Evolutionary conservation across 2,329 filamentous ascomycete species (phyloP).

Genomic region (Colletotrichum sidae): DNA sequence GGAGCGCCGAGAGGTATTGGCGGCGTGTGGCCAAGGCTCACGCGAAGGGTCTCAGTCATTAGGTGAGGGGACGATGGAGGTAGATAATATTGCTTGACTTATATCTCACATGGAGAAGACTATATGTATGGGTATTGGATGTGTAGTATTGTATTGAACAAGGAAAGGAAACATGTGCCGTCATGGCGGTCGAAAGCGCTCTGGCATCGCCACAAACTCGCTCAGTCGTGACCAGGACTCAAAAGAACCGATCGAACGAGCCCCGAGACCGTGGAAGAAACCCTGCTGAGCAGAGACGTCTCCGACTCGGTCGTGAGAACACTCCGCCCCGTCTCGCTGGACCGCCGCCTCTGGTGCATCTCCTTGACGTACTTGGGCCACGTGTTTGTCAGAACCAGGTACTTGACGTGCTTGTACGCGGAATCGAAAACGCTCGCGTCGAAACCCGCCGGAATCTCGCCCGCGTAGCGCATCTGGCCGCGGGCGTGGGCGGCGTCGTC

Average conservation of each 20-base stretch:
- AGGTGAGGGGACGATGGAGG: too few species aligned
- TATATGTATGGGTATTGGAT: too few species aligned
- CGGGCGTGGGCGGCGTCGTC: slow-evolving; percentile 5
- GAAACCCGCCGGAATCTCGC: slow-evolving; percentile 61
- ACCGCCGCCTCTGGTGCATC: slow-evolving; percentile 38
- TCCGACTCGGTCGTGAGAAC: slow-evolving; percentile 33
- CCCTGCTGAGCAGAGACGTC: slow-evolving; percentile 37
- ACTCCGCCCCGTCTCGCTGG: slow-evolving; percentile 40
- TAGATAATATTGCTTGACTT: too few species aligned
- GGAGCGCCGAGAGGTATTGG: slow-evolving; percentile 50
- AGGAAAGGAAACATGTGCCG: too few species aligned
- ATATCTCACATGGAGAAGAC: too few species aligned
- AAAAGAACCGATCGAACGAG: slow-evolving; percentile 9
- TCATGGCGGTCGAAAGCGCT: too few species aligned
- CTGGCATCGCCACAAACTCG: too few species aligned
- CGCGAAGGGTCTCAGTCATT: slow-evolving; percentile 39
- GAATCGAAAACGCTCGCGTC: slow-evolving; percentile 66
- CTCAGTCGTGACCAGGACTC: not conserved
- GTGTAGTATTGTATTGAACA: too few species aligned
- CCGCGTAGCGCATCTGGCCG: slow-evolving; percentile 47
- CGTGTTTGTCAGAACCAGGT: slow-evolving; percentile 75
- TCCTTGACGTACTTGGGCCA: slow-evolving; percentile 70
- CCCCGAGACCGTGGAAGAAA: slow-evolving; percentile 27
- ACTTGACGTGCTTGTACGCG: slow-evolving; percentile 71
- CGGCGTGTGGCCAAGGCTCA: slow-evolving; percentile 48